Conservation (phyloP, 139 green algal species). For the Asterochloris erici region DNA sequence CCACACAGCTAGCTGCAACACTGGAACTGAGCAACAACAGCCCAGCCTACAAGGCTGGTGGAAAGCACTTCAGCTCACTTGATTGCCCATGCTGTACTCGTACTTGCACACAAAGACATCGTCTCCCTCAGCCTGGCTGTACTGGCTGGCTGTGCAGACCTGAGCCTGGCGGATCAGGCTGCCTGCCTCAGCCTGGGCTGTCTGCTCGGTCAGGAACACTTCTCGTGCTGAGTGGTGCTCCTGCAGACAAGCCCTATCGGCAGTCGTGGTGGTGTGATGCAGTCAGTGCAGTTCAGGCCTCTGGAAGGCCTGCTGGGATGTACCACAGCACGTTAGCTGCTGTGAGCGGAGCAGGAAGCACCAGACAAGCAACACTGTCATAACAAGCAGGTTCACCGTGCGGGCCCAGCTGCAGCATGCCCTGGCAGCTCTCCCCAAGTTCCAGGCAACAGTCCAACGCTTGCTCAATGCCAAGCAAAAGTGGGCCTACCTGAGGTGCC, state of each 20-base stretch:
- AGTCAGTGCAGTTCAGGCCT: background rate
- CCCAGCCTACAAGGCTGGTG: background rate
- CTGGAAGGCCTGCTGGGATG: background rate
- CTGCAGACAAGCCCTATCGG: conserved; percentile 30
- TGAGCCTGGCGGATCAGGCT: conserved; percentile 31
- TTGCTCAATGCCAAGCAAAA: background rate
- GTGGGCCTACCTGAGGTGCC: no score
- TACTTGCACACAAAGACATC: conserved; percentile 90
- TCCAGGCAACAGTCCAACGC: background rate
- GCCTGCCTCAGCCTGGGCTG: conserved; percentile 42
- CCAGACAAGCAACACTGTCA: background rate
- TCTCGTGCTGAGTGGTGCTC: conserved; percentile 75
- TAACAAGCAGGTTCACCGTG: background rate
- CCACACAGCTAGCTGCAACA: background rate
- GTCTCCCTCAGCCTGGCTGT: conserved; percentile 34
- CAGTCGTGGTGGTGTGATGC: background rate
- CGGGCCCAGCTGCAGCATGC: background rate
- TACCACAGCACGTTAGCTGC: background rate
- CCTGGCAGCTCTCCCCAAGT: background rate
- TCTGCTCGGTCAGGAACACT: conserved; percentile 65
- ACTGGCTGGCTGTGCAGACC: conserved; percentile 34
- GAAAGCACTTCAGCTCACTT: conserved; percentile 13
- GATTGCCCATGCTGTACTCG: conserved; percentile 47
- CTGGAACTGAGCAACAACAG: background rate
- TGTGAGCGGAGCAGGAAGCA: background rate